These are phyloP conservation scores for Phytophthora hybrid DNA, from an alignment of 352 stramenopile species.

Conservation along the genomic window DNA sequence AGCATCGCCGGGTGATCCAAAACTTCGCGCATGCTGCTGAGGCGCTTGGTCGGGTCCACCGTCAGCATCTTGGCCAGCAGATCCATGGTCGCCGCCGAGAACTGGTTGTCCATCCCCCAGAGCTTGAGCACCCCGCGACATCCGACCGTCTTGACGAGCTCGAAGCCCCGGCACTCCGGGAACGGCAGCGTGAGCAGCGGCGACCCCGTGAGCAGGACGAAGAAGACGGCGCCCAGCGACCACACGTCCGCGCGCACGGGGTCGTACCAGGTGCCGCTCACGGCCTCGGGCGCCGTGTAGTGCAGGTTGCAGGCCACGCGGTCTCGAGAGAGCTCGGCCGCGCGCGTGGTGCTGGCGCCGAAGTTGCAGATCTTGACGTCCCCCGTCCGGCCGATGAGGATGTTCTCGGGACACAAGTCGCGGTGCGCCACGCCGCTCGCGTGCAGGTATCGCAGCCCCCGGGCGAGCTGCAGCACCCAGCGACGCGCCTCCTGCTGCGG, in stretches of 20 bases:
- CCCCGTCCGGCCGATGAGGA: slow-evolving; percentile 46
- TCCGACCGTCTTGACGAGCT: slow-evolving; percentile 52
- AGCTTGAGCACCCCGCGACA: slow-evolving; percentile 52
- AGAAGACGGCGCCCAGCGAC: slow-evolving; percentile 76
- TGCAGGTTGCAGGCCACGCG: slow-evolving; percentile 56
- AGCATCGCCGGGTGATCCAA: slow-evolving; percentile 55
- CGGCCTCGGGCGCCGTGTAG: slow-evolving; percentile 74
- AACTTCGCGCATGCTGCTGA: slow-evolving; percentile 43
- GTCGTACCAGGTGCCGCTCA: slow-evolving; percentile 62
- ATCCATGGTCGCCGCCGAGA: slow-evolving; percentile 53
- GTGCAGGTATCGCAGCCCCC: slow-evolving; percentile 56
- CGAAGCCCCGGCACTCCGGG: slow-evolving; percentile 52
- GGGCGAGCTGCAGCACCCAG: slow-evolving; percentile 54
- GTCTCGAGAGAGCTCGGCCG: slow-evolving; percentile 39
- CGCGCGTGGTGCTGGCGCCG: slow-evolving; percentile 50
- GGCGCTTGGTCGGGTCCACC: slow-evolving; percentile 43
- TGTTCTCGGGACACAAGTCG: slow-evolving; percentile 68
- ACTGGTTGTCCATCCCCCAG: slow-evolving; percentile 53
- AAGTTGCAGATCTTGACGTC: slow-evolving; percentile 71
- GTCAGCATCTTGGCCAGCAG: slow-evolving; percentile 52
- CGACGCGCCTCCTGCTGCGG: slow-evolving; percentile 50
- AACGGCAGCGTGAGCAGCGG: slow-evolving; percentile 55
- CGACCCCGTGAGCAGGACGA: slow-evolving; percentile 76
- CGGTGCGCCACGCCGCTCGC: slow-evolving; percentile 54
- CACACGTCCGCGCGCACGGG: slow-evolving; percentile 67